Conservation (phyloP, 1,139 yeast species). For the Suhomyces panamericanus region DNA sequence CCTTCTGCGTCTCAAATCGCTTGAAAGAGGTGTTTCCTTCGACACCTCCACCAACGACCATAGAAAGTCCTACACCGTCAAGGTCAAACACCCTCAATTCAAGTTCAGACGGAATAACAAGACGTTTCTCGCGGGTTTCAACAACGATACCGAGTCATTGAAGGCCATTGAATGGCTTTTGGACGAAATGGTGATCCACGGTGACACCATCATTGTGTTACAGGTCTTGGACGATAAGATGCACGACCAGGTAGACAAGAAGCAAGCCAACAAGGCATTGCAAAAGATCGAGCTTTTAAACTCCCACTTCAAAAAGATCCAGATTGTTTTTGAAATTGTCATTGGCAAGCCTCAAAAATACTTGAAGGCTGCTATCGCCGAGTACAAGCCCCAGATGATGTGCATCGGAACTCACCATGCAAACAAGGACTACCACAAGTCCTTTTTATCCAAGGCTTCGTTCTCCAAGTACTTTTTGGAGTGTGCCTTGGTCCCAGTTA, state of each 20-base stretch:
- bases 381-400: constrained; percentile 65
- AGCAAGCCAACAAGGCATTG: constrained; percentile 34
- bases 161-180: constrained; percentile 67
- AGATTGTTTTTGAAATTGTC: constrained; percentile 59
- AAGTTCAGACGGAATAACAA: constrained; percentile 56
- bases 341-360: constrained; percentile 62
- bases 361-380: constrained; percentile 55
- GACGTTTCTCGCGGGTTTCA: constrained; percentile 63
- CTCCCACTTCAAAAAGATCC: constrained; percentile 46
- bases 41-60: constrained; percentile 46
- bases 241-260: constrained; percentile 29
- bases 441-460: constrained; percentile 47
- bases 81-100: constrained; percentile 58
- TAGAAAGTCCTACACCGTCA: constrained; percentile 50
- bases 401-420: constrained; percentile 59
- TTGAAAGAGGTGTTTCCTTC: constrained; percentile 49
- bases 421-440: constrained; percentile 30
- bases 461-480: constrained; percentile 65
- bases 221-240: constrained; percentile 55
- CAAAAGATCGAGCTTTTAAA: constrained; percentile 49
- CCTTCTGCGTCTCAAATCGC: constrained; percentile 9
- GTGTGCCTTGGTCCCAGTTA: constrained; percentile 67
- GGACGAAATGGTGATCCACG: constrained; percentile 61
- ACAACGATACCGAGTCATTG: constrained; percentile 55
- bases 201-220: constrained; percentile 63